A percentile compares a stretch with the other conserved stretches of the same genome.
Conservation (phyloP, 164 flowering plant genomes). For the Umbellularia californica region DNA sequence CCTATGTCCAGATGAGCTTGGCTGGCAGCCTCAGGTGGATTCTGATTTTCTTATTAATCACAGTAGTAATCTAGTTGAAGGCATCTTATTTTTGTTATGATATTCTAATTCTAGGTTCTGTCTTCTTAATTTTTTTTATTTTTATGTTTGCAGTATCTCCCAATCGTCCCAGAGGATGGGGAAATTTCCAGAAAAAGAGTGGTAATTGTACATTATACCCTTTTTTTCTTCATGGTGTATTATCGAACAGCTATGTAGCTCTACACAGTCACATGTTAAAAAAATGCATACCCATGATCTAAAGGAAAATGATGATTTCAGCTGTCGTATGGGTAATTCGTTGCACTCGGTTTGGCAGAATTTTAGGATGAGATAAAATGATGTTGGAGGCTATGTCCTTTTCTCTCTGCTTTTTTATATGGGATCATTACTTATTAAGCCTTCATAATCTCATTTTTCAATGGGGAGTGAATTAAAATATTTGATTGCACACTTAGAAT, state of each 20-base stretch:
- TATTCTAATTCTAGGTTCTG: background rate
- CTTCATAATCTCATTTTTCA: too few species aligned
- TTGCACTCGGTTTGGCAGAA: background rate
- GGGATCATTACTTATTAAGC: too few species aligned
- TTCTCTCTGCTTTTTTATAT: too few species aligned
- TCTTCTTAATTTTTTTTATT: background rate
- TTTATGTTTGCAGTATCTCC: conserved; percentile 34
- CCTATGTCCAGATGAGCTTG: conserved; percentile 59
- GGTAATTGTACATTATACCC: conserved; percentile 30
- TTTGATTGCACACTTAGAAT: background rate
- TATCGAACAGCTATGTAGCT: background rate
- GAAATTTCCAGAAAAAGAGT: conserved; percentile 38
- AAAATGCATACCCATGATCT: background rate
- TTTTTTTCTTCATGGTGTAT: background rate
- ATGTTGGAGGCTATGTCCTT: too few species aligned
- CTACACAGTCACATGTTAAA: background rate
- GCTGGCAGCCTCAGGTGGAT: conserved; percentile 65
- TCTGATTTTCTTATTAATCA: background rate
- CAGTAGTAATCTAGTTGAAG: background rate
- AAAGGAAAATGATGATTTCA: background rate
- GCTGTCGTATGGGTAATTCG: background rate
- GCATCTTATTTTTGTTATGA: background rate
- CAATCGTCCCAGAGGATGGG: conserved; percentile 60
- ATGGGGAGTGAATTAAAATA: background rate
- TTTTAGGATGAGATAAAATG: background rate